A percentile compares a stretch with the other conserved stretches of the same genome.
Evolutionary conservation across 2,329 filamentous ascomycete species (phyloP).

Genomic region (Seiridium unicorne): DNA sequence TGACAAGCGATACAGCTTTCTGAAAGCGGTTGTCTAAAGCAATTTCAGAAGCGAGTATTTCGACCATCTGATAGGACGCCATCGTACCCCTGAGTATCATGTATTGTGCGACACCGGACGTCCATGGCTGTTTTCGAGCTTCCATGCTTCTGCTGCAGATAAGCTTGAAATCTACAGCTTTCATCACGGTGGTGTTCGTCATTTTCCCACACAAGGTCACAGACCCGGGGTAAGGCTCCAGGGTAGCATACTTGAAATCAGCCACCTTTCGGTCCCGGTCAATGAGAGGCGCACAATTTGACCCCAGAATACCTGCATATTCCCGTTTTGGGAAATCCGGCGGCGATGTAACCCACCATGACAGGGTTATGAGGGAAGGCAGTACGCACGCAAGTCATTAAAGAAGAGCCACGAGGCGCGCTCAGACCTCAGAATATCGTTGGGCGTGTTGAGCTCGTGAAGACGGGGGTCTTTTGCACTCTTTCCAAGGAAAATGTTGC

Average conservation of each 20-base stretch:
- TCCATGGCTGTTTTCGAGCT: too few relatives aligned
- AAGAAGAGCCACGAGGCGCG: neutral
- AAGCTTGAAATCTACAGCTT: too few relatives aligned
- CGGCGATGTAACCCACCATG: neutral
- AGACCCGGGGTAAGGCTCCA: neutral
- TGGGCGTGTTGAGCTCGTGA: neutral
- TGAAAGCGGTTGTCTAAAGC: neutral
- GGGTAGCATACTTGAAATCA: neutral
- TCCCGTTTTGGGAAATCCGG: neutral
- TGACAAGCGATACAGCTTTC: neutral
- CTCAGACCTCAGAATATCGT: neutral
- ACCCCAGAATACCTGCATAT: neutral
- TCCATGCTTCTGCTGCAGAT: too few relatives aligned
- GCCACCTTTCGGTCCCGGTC: neutral
- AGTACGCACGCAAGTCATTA: constrained; percentile 2
- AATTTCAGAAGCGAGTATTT: neutral
- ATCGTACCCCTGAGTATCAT: neutral
- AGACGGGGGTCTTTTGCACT: neutral
- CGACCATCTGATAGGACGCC: neutral
- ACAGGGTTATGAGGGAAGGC: neutral
- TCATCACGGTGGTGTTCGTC: neutral
- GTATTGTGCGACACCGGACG: neutral
- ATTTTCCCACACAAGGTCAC: neutral
- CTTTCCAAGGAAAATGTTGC: neutral
- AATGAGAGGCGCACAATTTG: neutral